Evolutionary conservation across 768 basidiomycete genomes (phyloP), one percentile per base, ranked within the genome.

Genomic region (Boletus subparvulus): DNA sequence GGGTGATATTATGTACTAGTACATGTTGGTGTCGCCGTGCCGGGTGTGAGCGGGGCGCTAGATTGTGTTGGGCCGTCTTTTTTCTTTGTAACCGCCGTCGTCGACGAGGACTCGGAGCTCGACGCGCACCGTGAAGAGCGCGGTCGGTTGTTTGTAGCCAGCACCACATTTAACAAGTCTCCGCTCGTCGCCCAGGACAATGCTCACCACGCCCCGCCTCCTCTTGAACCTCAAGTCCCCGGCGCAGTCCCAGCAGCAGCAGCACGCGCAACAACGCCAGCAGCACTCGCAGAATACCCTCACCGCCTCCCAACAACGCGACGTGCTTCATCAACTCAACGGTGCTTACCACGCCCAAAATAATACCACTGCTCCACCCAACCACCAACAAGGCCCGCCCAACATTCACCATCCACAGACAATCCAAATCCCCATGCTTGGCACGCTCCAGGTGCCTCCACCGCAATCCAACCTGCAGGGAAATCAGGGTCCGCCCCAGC

Each of bases 341-440:
- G 65, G 64, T n/a, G 42, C 57, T 60, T 73, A 65, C 67, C 67
- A 73, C 60, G 24, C 61, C 6, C 69, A 73, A 59, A 63, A 61
- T 49, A 60, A 57, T 42, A 36, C 56, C 28, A n/a, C 52, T 3
- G 8, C 47, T 17, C 50, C 12, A 11, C 46, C 43, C 59, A 55
- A 39, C 55, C 60, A 65, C 58, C 65, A 68, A 40, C 65, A 62
- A 59, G 61, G 50, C 17, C 59, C 65, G 62, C 67, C 70, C 71
- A 72, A 60, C 64, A 72, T 72, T 70, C 71, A 65, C 55, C 71
- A 72, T 61, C 72, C 72, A 61, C 70, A 72, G 72, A 72, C 75
- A 65, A 80, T 81, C 65, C 80, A 78, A 62, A 72, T 82, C 61
- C 83, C 82, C 73, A 91, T 91, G 88, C 78, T 91, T 70, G 85